Base-by-base conservation (phyloP, 2,329 filamentous ascomycete genomes). In the Xylariaceae sp. region DNA sequence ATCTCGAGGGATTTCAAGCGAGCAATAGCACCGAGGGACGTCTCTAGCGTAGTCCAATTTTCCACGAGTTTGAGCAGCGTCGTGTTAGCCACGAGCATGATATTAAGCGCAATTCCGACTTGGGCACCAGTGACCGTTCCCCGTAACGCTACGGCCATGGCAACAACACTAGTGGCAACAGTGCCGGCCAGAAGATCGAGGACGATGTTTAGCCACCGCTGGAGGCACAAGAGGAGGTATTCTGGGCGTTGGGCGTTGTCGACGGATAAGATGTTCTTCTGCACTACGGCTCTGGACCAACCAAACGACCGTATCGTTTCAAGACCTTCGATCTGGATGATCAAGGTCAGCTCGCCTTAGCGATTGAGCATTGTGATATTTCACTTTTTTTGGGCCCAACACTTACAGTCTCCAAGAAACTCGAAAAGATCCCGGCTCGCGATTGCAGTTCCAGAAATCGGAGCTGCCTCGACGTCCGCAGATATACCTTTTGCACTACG, bases 381-480 rank as follows among this genome's bases (percentile, higher is more conserved):
- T 13, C 26, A 19, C 22, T 43, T 7, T 10, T 9, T 26, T 8
- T 26, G 8, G 26, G n/a, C n/a, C n/a, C n/a, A 36, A 21, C 12
- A 65, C 62, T 29, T 32, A 59, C 55, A 5, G 59, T 42, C n/a
- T 63, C 59, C 5, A 63, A 13, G 19, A 63, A 68, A 40, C 2
- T 67, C 62, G 46, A 67, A 58, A 43, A 66, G 45, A 61, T 56
- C 16, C 73, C 74, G 0, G 79, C 72, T 45, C 76, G 76, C 0
- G 78, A 73, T 57, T 83, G 79, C 0, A 84, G 69, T 46, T 83
- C 80, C 26, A 83, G 63, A 12, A 79, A 72, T 36, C 80, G 76
- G 2, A 84, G 67, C 58, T 83, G 81, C 0, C 80, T 74, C 0
- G 80, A 82, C 0, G 80, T 83, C 5, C 75, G 72, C 0, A 84